Conservation (phyloP, 2,329 filamentous ascomycete genomes). For the Pestalotiopsis sp. region DNA sequence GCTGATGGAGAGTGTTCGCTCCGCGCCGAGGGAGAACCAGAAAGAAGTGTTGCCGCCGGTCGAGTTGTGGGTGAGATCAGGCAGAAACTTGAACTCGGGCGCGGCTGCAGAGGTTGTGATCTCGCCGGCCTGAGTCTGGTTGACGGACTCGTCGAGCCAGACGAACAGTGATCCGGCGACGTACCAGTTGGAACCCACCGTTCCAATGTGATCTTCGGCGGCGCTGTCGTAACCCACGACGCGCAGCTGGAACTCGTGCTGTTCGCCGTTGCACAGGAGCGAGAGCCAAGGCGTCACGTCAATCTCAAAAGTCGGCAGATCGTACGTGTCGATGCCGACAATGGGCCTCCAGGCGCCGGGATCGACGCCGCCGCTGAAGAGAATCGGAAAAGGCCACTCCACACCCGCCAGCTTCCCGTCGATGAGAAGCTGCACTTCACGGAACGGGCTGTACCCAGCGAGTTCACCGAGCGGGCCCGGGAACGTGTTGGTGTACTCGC, state of each 20-base stretch:
- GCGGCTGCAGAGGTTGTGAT: conserved; percentile 22
- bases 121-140: conserved; percentile 22
- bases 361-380: conserved; percentile 71
- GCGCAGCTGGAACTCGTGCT: conserved; percentile 41
- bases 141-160: conserved; percentile 53
- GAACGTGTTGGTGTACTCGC: conserved; percentile 58
- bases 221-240: conserved; percentile 43
- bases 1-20: conserved; percentile 28
- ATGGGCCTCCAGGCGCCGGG: conserved; percentile 72
- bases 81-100: conserved; percentile 27
- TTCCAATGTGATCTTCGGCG: conserved; percentile 37
- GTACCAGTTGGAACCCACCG: conserved; percentile 64
- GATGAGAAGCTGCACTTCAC: conserved; percentile 68
- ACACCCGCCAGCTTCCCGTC: conserved; percentile 66
- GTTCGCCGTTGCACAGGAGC: conserved; percentile 55
- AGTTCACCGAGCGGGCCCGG: conserved; percentile 48
- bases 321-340: conserved; percentile 70
- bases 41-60: conserved; percentile 31
- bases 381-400: conserved; percentile 69
- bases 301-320: conserved; percentile 68
- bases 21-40: conserved; percentile 29
- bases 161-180: conserved; percentile 69
- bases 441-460: conserved; percentile 66
- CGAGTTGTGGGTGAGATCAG: conserved; percentile 26
- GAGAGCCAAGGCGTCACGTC: conserved; percentile 69